A percentile compares a stretch with the other conserved stretches of the same genome.
phyloP scores from a whole-genome alignment of 1,139 yeast species.

The Ashbya aceris region DNA sequence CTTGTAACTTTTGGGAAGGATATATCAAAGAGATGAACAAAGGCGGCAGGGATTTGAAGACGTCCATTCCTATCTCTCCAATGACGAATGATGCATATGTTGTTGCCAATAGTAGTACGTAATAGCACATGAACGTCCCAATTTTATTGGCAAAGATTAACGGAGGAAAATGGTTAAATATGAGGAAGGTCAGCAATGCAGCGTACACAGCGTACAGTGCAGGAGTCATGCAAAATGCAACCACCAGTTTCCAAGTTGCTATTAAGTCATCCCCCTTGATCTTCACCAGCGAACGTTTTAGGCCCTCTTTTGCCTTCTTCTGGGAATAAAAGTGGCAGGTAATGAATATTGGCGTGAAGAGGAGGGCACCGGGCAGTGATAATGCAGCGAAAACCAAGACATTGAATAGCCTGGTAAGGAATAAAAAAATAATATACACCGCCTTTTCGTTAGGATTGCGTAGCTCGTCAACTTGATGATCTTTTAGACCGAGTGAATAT shows the following conservation, averaged over 20 bases:
- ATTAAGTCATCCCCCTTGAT: constrained; percentile 64
- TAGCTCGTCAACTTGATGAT: constrained; percentile 56
- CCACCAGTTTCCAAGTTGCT: constrained; percentile 69
- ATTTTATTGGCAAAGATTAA: constrained; percentile 16
- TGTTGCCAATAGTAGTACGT: constrained; percentile 43
- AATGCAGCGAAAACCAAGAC: constrained; percentile 31
- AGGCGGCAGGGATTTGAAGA: constrained; percentile 59
- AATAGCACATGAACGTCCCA: constrained; percentile 29
- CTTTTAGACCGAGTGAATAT: constrained; percentile 50
- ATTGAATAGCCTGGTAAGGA: constrained; percentile 27
- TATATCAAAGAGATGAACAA: constrained; percentile 46
- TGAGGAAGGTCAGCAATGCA: constrained; percentile 42
- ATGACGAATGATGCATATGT: constrained; percentile 62
- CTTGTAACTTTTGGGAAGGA: constrained; percentile 35
- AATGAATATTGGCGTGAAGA: constrained; percentile 61
- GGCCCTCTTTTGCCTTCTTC: constrained; percentile 50
- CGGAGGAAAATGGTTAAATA: constrained; percentile 17
- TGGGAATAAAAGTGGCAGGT: constrained; percentile 46
- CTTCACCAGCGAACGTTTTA: constrained; percentile 59
- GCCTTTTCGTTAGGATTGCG: constrained; percentile 31
- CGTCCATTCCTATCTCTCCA: constrained; percentile 71
- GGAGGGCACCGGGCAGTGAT: constrained; percentile 57
- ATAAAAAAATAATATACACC: constrained; percentile 27
- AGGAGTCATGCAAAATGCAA: constrained; percentile 63
- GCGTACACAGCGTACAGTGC: constrained; percentile 57